Base-by-base conservation (phyloP, 768 basidiomycete genomes). In the Suillus americanus region DNA sequence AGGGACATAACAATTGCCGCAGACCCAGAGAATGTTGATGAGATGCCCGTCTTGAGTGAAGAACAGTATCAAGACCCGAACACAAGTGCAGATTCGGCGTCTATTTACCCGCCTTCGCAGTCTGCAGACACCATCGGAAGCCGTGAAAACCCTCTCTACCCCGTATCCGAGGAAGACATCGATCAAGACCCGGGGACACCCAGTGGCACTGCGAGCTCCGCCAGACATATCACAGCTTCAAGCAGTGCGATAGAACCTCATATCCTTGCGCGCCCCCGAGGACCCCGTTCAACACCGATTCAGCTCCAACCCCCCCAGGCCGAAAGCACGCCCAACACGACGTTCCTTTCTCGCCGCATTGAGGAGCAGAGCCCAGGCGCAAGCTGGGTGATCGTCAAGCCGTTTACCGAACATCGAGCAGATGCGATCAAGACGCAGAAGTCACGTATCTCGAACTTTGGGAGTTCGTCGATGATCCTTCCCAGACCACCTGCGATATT, bases 301-400 rank as follows among this genome's bases (percentile, higher is more conserved):
- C 46, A 30, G n/a, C 48, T 25, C 68, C 69, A 57, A 69, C 62
- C 20, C 68, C 51, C 70, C 43, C 66, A 70, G 64, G 65, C 67
- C 66, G 63, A 71, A 68, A 70, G 69, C 67, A 67, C 69, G 40
- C 69, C 70, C 61, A 67, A 69, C 50, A 75, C 73, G 23, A 78
- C 81, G 23, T 77, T 78, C 5, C 84, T 87, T 72, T 72, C 81
- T 41, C 67, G 69, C 40, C 82, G 81, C 55, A 79, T 82, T 5
- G 79, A 80, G 62, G 78, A 82, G 61, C 69, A 73, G 48, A 71
- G 20, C 48, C 46, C 25, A 48, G 68, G 64, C 41, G 68, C 65
- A 7, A n/a, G 38, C 2, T 59, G 57, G 57, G 40, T 59, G 10
- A 41, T 41, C 18, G 66, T 72, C 50, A 67, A 25, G 48, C 72